A percentile compares a stretch with the other conserved stretches of the same genome.
phyloP scores from a whole-genome alignment of 768 basidiomycete genomes.

The Kwoniella bestiolae region DNA sequence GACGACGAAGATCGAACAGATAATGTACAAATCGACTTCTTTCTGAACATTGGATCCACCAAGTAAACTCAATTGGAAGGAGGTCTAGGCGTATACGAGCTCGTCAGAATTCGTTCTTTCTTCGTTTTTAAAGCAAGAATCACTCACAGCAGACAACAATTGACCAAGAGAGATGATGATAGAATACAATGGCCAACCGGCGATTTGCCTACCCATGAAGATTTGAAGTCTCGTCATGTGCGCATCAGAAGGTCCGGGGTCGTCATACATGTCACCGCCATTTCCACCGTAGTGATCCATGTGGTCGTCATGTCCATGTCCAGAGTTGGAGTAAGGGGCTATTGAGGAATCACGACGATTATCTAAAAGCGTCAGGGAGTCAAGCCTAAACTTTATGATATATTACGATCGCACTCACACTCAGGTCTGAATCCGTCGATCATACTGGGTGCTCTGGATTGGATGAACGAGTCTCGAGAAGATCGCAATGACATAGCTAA shows the following conservation, averaged over 20 bases:
- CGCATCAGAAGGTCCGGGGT: slow-evolving; percentile 61
- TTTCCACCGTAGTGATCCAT: slow-evolving; percentile 49
- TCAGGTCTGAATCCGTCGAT: slow-evolving; percentile 65
- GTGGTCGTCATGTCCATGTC: slow-evolving; percentile 45
- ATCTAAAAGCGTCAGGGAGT: slow-evolving; percentile 26
- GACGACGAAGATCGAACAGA: slow-evolving; percentile 84
- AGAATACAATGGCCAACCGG: slow-evolving; percentile 88
- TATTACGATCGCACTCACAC: slow-evolving; percentile 63
- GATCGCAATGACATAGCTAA: slow-evolving; percentile 51
- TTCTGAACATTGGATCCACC: slow-evolving; percentile 84
- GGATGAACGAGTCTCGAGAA: slow-evolving; percentile 54
- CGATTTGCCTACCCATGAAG: slow-evolving; percentile 75
- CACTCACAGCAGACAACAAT: slow-evolving; percentile 59
- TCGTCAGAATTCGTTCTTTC: not conserved
- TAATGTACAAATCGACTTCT: slow-evolving; percentile 81
- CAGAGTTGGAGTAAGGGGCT: slow-evolving; percentile 51
- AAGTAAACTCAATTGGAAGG: slow-evolving; percentile 90
- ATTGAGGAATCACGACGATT: slow-evolving; percentile 43
- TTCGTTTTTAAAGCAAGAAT: not conserved
- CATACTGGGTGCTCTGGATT: slow-evolving; percentile 51
- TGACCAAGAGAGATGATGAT: slow-evolving; percentile 85
- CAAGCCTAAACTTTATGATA: slow-evolving; percentile 8
- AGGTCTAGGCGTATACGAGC: slow-evolving; percentile 55
- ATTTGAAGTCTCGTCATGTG: slow-evolving; percentile 85
- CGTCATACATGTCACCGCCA: slow-evolving; percentile 41